Conservation (phyloP, 148 eudicot genomes). For the Pharnaceum exiguum region DNA sequence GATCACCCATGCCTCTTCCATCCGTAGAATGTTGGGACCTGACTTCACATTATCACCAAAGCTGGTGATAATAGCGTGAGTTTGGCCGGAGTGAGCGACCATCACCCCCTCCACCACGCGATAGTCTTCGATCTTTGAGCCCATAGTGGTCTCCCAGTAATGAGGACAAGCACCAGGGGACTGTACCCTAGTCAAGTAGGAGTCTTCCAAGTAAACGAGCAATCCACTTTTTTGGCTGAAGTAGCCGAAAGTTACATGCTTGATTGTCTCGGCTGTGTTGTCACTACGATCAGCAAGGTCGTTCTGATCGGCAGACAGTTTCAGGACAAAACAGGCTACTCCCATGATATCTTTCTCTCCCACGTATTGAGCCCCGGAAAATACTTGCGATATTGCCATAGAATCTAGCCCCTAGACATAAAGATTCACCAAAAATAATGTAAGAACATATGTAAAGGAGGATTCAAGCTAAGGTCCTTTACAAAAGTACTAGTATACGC, state of each 20-base stretch:
- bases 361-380: conserved; percentile 79
- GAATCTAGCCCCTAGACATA: conserved; percentile 79
- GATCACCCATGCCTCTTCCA: conserved; percentile 85
- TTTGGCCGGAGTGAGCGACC: conserved; percentile 83
- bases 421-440: background rate
- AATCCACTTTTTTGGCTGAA: conserved; percentile 91
- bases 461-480: too few relatives aligned
- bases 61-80: conserved; percentile 58
- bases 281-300: conserved; percentile 80
- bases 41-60: conserved; percentile 70
- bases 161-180: conserved; percentile 62
- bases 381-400: conserved; percentile 61
- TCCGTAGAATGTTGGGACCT: conserved; percentile 54
- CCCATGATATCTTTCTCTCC: conserved; percentile 76
- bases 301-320: conserved; percentile 58
- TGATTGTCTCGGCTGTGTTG: conserved; percentile 85
- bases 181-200: conserved; percentile 84
- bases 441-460: background rate
- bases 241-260: conserved; percentile 81
- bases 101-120: conserved; percentile 69
- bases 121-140: conserved; percentile 79
- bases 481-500: too few relatives aligned
- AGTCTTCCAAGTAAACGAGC: conserved; percentile 76
- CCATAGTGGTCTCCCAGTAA: conserved; percentile 96
- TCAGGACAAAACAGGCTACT: conserved; percentile 70